phyloP scores from a whole-genome alignment of 2,329 filamentous ascomycete species.

The Sclerotinia sclerotiorum region DNA sequence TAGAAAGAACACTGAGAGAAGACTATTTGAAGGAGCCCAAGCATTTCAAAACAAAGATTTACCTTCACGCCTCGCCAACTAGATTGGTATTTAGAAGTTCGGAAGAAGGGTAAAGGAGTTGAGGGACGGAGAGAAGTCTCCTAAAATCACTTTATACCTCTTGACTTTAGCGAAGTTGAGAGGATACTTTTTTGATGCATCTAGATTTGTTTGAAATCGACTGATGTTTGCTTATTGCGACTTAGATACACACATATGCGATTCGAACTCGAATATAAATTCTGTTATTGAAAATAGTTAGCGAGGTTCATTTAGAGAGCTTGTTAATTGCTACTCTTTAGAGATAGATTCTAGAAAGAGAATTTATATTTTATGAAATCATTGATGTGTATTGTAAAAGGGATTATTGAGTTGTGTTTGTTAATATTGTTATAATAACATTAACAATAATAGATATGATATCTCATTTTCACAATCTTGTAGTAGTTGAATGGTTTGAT shows the following conservation, averaged over 20 bases:
- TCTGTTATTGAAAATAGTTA: conserved; percentile 11
- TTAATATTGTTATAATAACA: background rate
- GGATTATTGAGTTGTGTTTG: background rate
- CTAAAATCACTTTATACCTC: background rate
- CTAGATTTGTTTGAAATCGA: conserved; percentile 15
- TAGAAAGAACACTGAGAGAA: conserved; percentile 43
- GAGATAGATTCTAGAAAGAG: conserved; percentile 5
- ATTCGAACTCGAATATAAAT: conserved; percentile 5
- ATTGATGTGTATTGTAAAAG: background rate
- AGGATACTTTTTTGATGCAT: background rate
- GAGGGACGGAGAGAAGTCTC: background rate
- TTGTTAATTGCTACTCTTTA: conserved; percentile 11
- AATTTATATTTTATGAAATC: background rate
- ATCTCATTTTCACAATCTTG: background rate
- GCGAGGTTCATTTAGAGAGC: conserved; percentile 21
- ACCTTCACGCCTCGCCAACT: conserved; percentile 28
- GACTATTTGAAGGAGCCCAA: conserved; percentile 42
- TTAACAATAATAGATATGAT: background rate
- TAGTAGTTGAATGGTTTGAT: no score
- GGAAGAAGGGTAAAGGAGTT: background rate
- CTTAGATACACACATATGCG: conserved; percentile 23
- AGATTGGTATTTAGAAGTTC: background rate
- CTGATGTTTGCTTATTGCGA: conserved; percentile 19
- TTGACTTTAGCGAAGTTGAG: background rate
- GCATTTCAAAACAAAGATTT: conserved; percentile 36